Percentiles rank a stretch among this genome's conserved stretches.
Evolutionary conservation across 352 stramenopile genomes (phyloP).

Genomic region (Phytophthora boehmeriae): DNA sequence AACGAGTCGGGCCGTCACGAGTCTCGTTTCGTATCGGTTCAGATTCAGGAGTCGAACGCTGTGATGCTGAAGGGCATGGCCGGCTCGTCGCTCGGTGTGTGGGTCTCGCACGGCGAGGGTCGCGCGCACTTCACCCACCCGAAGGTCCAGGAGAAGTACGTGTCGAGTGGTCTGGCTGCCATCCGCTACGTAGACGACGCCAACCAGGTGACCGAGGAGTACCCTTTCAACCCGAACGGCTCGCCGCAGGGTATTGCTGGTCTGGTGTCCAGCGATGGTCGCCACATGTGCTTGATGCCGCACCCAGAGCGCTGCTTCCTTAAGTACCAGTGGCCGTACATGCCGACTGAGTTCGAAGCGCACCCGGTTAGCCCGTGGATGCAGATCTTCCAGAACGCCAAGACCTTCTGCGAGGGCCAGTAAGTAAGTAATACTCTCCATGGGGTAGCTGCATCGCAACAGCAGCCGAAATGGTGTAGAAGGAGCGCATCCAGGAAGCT

Average conservation of each 20-base stretch:
- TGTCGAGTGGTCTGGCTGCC: conserved; percentile 92
- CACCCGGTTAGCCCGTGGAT: conserved; percentile 94
- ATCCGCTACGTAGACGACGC: conserved; percentile 98
- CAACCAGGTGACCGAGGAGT: conserved; percentile 94
- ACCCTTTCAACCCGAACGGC: conserved; percentile 99
- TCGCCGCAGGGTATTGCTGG: conserved; percentile 96
- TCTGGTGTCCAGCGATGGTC: conserved; percentile 96
- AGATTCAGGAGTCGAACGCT: conserved; percentile 94
- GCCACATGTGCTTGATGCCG: conserved; percentile 99
- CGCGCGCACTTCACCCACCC: conserved; percentile 96
- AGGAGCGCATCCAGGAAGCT: background rate
- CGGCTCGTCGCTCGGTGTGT: conserved; percentile 97
- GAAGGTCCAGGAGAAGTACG: conserved; percentile 87
- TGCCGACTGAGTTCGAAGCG: conserved; percentile 85
- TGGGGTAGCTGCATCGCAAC: conserved; percentile 5
- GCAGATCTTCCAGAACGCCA: conserved; percentile 98
- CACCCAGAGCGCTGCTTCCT: conserved; percentile 98
- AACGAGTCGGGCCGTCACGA: conserved; percentile 97
- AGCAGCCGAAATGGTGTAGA: conserved; percentile 1
- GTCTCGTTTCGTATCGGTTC: conserved; percentile 96
- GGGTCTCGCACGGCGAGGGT: conserved; percentile 94
- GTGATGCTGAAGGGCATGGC: conserved; percentile 99
- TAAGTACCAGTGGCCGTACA: conserved; percentile 98
- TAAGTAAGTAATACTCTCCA: conserved; percentile 30
- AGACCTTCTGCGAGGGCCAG: conserved; percentile 93